phyloP scores from a whole-genome alignment of 331 rosid genomes.

The Saraca asoca region DNA sequence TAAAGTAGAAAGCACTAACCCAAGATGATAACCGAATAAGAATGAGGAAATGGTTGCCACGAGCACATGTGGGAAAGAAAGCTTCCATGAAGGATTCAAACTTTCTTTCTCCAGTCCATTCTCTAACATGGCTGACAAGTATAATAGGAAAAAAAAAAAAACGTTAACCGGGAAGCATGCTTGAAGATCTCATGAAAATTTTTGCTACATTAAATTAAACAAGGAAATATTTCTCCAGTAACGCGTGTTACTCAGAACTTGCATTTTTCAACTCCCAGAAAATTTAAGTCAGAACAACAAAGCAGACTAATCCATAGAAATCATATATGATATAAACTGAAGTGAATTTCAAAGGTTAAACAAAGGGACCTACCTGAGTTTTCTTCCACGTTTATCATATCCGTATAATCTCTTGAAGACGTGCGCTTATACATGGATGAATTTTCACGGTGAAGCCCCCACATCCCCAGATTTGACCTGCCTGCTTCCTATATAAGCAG shows the following conservation, averaged over 20 bases:
- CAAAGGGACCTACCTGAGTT: conserved; percentile 57
- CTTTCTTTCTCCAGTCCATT: conserved; percentile 47
- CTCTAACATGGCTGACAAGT: conserved; percentile 56
- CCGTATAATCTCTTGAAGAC: conserved; percentile 59
- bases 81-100: conserved; percentile 83
- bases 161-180: conserved; percentile 28
- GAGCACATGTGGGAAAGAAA: conserved; percentile 80
- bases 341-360: conserved; percentile 25
- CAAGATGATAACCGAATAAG: conserved; percentile 90
- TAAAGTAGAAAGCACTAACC: conserved; percentile 61
- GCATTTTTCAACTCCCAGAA: conserved; percentile 11
- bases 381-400: conserved; percentile 59
- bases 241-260: conserved; percentile 1
- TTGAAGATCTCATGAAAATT: conserved; percentile 18
- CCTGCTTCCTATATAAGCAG: conserved; percentile 36
- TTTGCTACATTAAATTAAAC: conserved; percentile 8
- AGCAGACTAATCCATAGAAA: conserved; percentile 7
- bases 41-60: conserved; percentile 79
- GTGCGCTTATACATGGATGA: conserved; percentile 76
- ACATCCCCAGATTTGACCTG: conserved; percentile 53
- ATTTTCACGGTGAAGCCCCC: conserved; percentile 63
- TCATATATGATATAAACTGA: conserved; percentile 15
- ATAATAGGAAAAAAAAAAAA: conserved; percentile 9
- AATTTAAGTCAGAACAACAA: conserved; percentile 20
- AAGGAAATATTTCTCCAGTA: conserved; percentile 9